These are phyloP conservation scores for Xerocomus potaroensis DNA, from an alignment of 768 basidiomycete genomes.

Conservation along the genomic window DNA sequence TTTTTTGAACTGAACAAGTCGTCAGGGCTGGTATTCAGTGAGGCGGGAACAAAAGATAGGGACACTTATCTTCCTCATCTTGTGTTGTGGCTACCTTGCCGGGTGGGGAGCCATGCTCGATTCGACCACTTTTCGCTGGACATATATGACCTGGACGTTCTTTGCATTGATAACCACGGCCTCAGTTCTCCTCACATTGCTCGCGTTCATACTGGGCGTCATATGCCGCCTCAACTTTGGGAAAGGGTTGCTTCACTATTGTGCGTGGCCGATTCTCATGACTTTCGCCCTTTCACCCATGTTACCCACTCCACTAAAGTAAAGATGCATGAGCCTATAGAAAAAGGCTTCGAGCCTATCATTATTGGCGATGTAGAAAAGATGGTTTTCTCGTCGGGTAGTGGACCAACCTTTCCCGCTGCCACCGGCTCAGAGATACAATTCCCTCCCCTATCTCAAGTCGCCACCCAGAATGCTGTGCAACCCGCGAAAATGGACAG, in stretches of 20 bases:
- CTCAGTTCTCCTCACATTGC: constrained; percentile 53
- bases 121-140: constrained; percentile 71
- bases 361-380: constrained; percentile 45
- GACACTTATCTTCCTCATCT: constrained; percentile 59
- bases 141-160: constrained; percentile 69
- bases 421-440: constrained; percentile 32
- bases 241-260: constrained; percentile 62
- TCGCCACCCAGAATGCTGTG: constrained; percentile 31
- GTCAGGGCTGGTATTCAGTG: constrained; percentile 71
- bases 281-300: background rate
- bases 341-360: constrained; percentile 37
- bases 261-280: constrained; percentile 38
- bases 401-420: constrained; percentile 51
- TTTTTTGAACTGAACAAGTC: background rate
- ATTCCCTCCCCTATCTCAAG: constrained; percentile 36
- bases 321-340: constrained; percentile 48
- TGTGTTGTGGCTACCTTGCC: constrained; percentile 57
- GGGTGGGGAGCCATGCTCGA: constrained; percentile 75
- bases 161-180: constrained; percentile 59
- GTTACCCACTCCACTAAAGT: constrained; percentile 35
- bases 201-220: constrained; percentile 57
- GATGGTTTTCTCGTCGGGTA: constrained; percentile 55
- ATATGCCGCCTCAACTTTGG: constrained; percentile 73
- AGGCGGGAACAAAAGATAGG: constrained; percentile 57
- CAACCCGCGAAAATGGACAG: constrained; percentile 9